phyloP scores from a whole-genome alignment of 208 protist genomes.

The Crithidia bombi region DNA sequence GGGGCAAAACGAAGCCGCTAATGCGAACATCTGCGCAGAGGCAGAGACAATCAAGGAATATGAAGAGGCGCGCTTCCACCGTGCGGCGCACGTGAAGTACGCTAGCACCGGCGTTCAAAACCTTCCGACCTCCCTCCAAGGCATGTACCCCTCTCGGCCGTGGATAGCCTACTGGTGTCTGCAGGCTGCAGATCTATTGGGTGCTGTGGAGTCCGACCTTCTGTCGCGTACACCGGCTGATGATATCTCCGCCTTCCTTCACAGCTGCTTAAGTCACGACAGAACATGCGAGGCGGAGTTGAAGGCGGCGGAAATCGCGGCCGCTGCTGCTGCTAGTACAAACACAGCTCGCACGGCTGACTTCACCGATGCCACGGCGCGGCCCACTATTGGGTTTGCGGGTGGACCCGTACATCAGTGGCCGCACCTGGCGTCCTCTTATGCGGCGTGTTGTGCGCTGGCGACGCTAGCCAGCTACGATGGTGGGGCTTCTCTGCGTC shows the following conservation, averaged over 20 bases:
- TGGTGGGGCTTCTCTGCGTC: constrained; percentile 28
- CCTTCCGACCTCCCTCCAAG: constrained; percentile 24
- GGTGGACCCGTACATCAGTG: constrained; percentile 75
- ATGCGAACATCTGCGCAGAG: no score
- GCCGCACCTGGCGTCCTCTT: constrained; percentile 85
- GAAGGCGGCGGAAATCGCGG: background rate
- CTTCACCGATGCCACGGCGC: background rate
- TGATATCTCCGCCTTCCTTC: constrained; percentile 54
- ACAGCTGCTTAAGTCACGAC: constrained; percentile 55
- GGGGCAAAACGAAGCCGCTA: no score
- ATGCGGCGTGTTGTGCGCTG: constrained; percentile 83
- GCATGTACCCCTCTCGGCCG: constrained; percentile 65
- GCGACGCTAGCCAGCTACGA: constrained; percentile 52
- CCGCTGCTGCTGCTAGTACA: background rate
- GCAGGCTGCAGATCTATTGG: constrained; percentile 82
- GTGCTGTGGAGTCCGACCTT: constrained; percentile 44
- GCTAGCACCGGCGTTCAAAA: constrained; percentile 30
- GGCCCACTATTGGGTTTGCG: constrained; percentile 69
- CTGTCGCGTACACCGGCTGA: constrained; percentile 40
- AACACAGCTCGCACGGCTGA: no score
- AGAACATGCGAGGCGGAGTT: constrained; percentile 23
- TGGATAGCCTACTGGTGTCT: constrained; percentile 86
- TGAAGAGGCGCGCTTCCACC: constrained; percentile 6
- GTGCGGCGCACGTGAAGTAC: constrained; percentile 43
- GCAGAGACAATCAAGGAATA: constrained; percentile 1